A percentile compares a stretch with the other conserved stretches of the same genome.
phyloP scores from a whole-genome alignment of 257 asterid genomes.

The Striga asiatica region DNA sequence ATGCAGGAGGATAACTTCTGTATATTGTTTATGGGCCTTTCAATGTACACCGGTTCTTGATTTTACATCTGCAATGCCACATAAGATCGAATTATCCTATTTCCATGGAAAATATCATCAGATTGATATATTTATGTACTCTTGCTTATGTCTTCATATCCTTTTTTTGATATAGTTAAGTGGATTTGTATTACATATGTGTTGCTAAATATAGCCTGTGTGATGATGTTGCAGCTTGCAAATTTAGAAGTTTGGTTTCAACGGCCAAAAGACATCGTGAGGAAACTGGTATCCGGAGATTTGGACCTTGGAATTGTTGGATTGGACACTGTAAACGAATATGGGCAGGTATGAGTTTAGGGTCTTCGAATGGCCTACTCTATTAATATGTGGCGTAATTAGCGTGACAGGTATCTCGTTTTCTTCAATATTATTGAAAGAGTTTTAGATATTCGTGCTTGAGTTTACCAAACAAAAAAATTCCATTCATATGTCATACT shows the following conservation, averaged over 20 bases:
- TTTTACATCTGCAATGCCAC: too few species aligned
- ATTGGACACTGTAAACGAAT: slow-evolving; percentile 54
- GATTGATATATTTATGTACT: too few species aligned
- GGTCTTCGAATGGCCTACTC: not conserved
- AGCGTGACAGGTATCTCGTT: not conserved
- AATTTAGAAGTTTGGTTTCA: slow-evolving; percentile 80
- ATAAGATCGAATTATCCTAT: too few species aligned
- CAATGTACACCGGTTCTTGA: too few species aligned
- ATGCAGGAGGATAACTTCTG: not conserved
- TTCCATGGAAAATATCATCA: too few species aligned
- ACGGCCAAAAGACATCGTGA: slow-evolving; percentile 75
- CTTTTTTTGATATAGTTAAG: not conserved
- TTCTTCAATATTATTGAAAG: not conserved
- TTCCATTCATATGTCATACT: not conserved
- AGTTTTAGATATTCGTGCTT: not conserved
- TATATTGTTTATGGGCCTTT: too few species aligned
- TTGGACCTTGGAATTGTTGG: slow-evolving; percentile 85
- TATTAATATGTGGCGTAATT: not conserved
- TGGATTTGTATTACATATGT: not conserved
- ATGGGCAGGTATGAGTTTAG: slow-evolving; percentile 46
- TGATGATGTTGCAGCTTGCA: slow-evolving; percentile 33
- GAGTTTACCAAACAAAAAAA: not conserved
- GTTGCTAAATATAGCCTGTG: not conserved
- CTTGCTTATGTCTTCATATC: too few species aligned
- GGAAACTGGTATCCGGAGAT: slow-evolving; percentile 73